These are phyloP conservation scores for Botryotinia globosa DNA, from an alignment of 2,329 filamentous ascomycete species.

Conservation along the genomic window DNA sequence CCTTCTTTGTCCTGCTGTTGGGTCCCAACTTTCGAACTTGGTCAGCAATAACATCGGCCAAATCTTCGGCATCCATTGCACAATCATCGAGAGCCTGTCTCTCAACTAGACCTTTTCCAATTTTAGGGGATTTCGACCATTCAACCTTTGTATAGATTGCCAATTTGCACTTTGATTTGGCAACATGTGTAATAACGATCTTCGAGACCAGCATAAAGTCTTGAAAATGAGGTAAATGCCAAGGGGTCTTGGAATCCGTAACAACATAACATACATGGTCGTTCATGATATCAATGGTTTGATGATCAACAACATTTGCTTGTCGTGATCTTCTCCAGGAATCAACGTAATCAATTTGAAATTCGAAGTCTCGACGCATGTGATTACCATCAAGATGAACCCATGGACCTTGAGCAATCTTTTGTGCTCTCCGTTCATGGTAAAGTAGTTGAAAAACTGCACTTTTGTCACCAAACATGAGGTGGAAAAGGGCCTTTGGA, in stretches of 20 bases:
- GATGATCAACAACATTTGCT: constrained; percentile 71
- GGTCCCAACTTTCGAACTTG: constrained; percentile 73
- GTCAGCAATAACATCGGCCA: constrained; percentile 73
- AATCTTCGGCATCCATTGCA: constrained; percentile 67
- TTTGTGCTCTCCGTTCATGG: constrained; percentile 69
- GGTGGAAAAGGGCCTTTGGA: constrained; percentile 91
- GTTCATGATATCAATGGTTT: constrained; percentile 79
- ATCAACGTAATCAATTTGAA: constrained; percentile 67
- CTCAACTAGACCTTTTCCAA: constrained; percentile 61
- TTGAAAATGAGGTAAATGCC: constrained; percentile 74
- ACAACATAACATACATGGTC: constrained; percentile 71
- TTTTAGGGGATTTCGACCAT: constrained; percentile 68
- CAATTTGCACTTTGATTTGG: constrained; percentile 89
- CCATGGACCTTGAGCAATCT: constrained; percentile 88
- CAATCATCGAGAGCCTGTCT: constrained; percentile 74
- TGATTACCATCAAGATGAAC: constrained; percentile 64
- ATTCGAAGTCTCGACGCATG: constrained; percentile 76
- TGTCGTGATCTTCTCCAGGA: constrained; percentile 61
- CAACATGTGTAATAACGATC: constrained; percentile 88
- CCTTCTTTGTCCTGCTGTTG: constrained; percentile 71
- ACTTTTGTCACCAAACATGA: constrained; percentile 94
- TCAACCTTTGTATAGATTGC: constrained; percentile 85
- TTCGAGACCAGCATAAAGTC: constrained; percentile 83
- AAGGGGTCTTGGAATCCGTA: constrained; percentile 57
- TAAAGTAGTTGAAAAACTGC: constrained; percentile 64